Evolutionary conservation across 805 yeast species (phyloP), one percentile per base, ranked within the genome.

Genomic region (Candida suzukii): DNA sequence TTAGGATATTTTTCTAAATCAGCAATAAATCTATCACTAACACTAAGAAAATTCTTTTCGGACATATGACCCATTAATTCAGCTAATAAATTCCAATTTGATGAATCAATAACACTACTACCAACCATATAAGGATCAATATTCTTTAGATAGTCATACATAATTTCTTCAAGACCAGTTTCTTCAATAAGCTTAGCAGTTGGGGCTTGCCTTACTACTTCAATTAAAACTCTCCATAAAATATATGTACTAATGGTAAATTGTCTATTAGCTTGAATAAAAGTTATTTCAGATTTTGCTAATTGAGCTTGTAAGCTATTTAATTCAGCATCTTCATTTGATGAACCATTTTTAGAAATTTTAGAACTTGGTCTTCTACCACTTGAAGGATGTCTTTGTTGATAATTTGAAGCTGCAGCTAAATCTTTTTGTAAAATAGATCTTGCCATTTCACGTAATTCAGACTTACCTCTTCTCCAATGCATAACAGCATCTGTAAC

Each of bases 401-500:
- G 61, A 2, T 19, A 7, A 21, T 14, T 28, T 4, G 13, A 9
- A 18, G 20, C 28, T 12, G 46, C 42, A 6, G 46, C 35, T 35
- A 61, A 44, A 37, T 60, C 66, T 41, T 58, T 68, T 39, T 75
- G 79, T 14, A 73, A 68, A 32, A 71, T 72, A 17, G 76, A 69
- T 4, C 79, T 71, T 1, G 83, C 78, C 60, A 74, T 66, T 24
- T 77, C 75, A 2, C 95, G 87, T 3, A 84, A 81, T 52, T 91
- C 98, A 13, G 95, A 80, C 60, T 93, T 93, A 2, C 91, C 78
- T 58, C 91, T 87, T 45, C 98, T 74, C 99, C 99, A 93, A 57
- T 86, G 90, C 98, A 93, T 90, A 45, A 93, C 95, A 7, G 95
- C 88, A 60, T 93, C 99, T 27, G 95, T 88, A 1, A 93, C 96